phyloP scores from a whole-genome alignment of 768 basidiomycete species.

The Hebeloma cylindrosporum region DNA sequence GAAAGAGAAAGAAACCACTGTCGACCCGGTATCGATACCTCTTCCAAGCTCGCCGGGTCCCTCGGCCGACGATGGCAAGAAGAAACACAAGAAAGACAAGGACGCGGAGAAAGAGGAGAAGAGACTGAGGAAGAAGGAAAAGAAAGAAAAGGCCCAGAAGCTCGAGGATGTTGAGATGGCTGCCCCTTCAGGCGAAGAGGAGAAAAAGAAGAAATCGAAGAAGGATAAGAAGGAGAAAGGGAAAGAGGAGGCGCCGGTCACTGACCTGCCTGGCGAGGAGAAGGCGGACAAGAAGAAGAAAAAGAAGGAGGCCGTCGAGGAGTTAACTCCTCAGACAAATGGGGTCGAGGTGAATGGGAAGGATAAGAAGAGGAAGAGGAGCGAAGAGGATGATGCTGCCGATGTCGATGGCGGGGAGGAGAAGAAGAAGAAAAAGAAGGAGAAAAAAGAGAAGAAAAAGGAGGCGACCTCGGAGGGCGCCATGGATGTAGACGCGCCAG shows the following conservation, averaged over 20 bases:
- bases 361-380: slow-evolving; percentile 18
- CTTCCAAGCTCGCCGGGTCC: slow-evolving; percentile 10
- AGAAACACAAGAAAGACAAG: slow-evolving; percentile 1
- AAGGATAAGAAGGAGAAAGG: slow-evolving; percentile 30
- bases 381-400: slow-evolving; percentile 16
- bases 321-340: slow-evolving; percentile 13
- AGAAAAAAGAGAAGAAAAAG: slow-evolving; percentile 22
- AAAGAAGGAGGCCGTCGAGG: slow-evolving; percentile 17
- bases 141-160: slow-evolving; percentile 25
- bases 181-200: too few relatives aligned
- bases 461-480: slow-evolving; percentile 8
- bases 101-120: slow-evolving; percentile 14
- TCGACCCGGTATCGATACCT: slow-evolving; percentile 14
- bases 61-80: neutral
- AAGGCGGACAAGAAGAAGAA: slow-evolving; percentile 20
- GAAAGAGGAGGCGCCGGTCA: slow-evolving; percentile 16
- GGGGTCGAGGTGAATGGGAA: slow-evolving; percentile 21
- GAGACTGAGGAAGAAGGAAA: slow-evolving; percentile 23
- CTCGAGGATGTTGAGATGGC: too few relatives aligned
- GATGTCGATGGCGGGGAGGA: slow-evolving; percentile 10
- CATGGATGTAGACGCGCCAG: slow-evolving; percentile 17
- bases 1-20: slow-evolving; percentile 10
- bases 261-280: too few relatives aligned
- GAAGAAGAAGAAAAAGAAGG: slow-evolving; percentile 23
- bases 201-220: slow-evolving; percentile 19